A percentile compares a stretch with the other conserved stretches of the same genome.
phyloP scores from a whole-genome alignment of 225 moss, liverwort and hornwort genomes.

The Climacium dendroides region DNA sequence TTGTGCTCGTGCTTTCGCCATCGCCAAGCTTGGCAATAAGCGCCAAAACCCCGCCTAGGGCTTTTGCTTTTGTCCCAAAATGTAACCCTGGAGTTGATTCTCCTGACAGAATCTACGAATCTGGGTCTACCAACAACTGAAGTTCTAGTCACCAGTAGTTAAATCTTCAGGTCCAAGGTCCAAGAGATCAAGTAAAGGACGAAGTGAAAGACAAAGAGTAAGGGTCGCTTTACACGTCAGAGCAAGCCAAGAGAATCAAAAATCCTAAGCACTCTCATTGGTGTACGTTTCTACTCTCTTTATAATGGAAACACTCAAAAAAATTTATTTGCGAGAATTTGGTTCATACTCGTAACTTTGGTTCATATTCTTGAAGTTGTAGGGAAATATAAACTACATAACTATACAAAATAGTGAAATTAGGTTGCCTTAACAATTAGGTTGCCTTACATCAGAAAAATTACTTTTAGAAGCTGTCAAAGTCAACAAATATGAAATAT shows the following conservation, averaged over 20 bases:
- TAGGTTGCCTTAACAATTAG: no score
- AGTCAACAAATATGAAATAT: no score
- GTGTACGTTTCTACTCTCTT: not conserved
- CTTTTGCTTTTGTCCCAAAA: not conserved
- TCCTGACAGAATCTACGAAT: not conserved
- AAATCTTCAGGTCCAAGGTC: not conserved
- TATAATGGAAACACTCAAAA: no score
- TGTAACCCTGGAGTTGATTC: not conserved
- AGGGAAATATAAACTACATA: no score
- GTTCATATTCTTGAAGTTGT: no score
- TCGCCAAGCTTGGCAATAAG: not conserved
- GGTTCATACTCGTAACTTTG: no score
- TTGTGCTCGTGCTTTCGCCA: not conserved
- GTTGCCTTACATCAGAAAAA: no score
- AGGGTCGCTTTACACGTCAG: not conserved
- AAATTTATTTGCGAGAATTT: no score
- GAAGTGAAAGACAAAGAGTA: not conserved
- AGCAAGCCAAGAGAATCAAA: not conserved
- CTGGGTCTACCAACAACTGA: not conserved
- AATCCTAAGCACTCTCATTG: not conserved
- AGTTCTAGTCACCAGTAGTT: not conserved
- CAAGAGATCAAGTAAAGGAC: not conserved
- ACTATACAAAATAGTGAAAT: no score
- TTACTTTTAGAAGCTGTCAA: no score
- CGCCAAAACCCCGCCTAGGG: not conserved